Conservation (phyloP, 2,329 filamentous ascomycete genomes). For the Ophiostoma australiae region DNA sequence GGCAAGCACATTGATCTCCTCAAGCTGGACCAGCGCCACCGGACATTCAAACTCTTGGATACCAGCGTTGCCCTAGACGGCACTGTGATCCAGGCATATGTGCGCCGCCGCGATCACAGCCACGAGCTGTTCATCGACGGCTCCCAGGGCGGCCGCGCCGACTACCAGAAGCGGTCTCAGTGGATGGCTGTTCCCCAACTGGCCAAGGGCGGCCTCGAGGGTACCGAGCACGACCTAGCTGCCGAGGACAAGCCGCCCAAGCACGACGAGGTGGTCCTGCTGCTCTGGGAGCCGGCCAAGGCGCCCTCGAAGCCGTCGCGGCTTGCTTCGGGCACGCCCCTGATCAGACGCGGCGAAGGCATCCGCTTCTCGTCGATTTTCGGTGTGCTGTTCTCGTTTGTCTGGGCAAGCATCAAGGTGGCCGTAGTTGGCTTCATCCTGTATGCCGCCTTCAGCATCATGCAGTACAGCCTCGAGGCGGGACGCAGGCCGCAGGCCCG, state of each 20-base stretch:
- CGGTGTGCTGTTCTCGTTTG: neutral
- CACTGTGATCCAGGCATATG: conserved; percentile 45
- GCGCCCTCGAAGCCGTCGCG: neutral
- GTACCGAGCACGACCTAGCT: neutral
- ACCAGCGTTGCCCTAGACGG: conserved; percentile 35
- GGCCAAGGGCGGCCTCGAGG: conserved; percentile 19
- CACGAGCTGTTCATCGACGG: neutral
- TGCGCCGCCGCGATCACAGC: conserved; percentile 32
- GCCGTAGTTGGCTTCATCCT: neutral
- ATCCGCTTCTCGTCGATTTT: neutral
- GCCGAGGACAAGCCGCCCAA: conserved; percentile 15
- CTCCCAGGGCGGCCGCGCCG: neutral
- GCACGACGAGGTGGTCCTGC: conserved; percentile 20
- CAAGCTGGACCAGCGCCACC: conserved; percentile 35
- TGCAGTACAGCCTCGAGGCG: neutral
- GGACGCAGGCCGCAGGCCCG: neutral
- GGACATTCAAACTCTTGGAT: conserved; percentile 42
- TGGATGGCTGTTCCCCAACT: conserved; percentile 16
- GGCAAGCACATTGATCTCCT: conserved; percentile 27
- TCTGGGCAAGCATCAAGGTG: neutral
- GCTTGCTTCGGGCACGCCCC: neutral
- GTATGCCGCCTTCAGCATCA: neutral
- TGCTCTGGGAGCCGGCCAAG: conserved; percentile 14
- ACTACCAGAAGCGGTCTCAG: neutral
- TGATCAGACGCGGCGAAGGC: neutral